Evolutionary conservation across 768 basidiomycete genomes (phyloP).

Genomic region (Termitomyces sp.): DNA sequence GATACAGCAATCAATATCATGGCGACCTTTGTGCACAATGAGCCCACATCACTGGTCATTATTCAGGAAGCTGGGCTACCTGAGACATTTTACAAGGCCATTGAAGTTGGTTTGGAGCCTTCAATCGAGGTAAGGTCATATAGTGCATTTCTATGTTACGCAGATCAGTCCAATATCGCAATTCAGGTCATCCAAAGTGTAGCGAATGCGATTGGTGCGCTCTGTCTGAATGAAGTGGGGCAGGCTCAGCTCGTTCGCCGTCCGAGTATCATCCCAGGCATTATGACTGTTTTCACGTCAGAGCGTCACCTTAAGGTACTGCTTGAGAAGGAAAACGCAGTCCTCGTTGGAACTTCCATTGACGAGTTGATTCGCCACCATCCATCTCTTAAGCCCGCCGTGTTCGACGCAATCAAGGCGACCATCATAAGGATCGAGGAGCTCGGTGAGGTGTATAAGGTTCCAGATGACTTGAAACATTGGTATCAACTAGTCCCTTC

Average conservation of each 20-base stretch:
- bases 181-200: slow-evolving; percentile 83
- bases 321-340: slow-evolving; percentile 90
- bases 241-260: slow-evolving; percentile 74
- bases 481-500: slow-evolving; percentile 58
- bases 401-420: slow-evolving; percentile 72
- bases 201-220: slow-evolving; percentile 91
- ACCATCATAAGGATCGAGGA: slow-evolving; percentile 72
- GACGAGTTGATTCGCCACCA: slow-evolving; percentile 98
- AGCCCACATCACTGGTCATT: slow-evolving; percentile 88
- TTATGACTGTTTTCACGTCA: slow-evolving; percentile 84
- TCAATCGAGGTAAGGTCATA: slow-evolving; percentile 64
- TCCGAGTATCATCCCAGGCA: slow-evolving; percentile 76
- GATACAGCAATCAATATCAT: slow-evolving; percentile 83
- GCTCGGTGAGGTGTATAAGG: slow-evolving; percentile 54
- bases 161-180: neutral
- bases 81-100: slow-evolving; percentile 79
- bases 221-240: slow-evolving; percentile 91
- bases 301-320: slow-evolving; percentile 78
- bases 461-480: slow-evolving; percentile 52
- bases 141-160: neutral
- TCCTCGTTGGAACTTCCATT: slow-evolving; percentile 80
- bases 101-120: slow-evolving; percentile 81
- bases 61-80: slow-evolving; percentile 92
- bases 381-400: slow-evolving; percentile 72
- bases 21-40: slow-evolving; percentile 97